phyloP scores from a whole-genome alignment of 148 eudicot species.

The Fagopyrum esculentum region DNA sequence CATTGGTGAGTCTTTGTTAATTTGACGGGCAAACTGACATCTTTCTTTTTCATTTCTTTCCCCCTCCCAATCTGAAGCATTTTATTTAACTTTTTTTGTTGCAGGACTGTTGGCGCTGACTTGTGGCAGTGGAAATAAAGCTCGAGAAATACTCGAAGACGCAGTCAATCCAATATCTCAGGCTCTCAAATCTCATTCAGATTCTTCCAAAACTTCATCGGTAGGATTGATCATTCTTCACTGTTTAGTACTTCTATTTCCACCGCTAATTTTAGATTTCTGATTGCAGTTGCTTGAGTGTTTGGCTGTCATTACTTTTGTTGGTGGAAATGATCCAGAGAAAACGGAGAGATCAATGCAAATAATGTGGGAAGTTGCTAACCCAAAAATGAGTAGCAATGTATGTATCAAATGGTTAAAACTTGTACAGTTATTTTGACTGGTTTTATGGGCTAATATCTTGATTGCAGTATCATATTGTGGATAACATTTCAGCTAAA shows the following conservation, averaged over 20 bases:
- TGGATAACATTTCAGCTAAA: background rate
- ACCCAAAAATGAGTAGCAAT: conserved; percentile 72
- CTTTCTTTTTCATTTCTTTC: background rate
- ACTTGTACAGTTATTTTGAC: background rate
- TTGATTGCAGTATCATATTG: background rate
- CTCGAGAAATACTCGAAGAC: conserved; percentile 74
- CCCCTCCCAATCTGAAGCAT: no score
- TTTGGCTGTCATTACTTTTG: conserved; percentile 67
- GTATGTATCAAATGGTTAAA: conserved; percentile 29
- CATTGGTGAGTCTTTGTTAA: conserved; percentile 34
- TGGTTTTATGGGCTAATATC: background rate
- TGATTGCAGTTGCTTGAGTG: conserved; percentile 68
- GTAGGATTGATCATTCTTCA: conserved; percentile 27
- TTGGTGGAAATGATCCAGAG: conserved; percentile 69
- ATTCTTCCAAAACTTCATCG: conserved; percentile 52
- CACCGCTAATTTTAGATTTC: background rate
- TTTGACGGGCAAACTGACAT: background rate
- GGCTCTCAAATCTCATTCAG: conserved; percentile 61
- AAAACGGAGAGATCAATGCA: conserved; percentile 77
- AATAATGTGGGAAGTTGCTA: conserved; percentile 87
- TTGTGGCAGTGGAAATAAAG: conserved; percentile 62
- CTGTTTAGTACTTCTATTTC: background rate
- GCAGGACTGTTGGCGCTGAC: conserved; percentile 84
- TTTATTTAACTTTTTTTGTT: background rate
- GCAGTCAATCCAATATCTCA: conserved; percentile 52